Evolutionary conservation across 2,329 filamentous ascomycete species (phyloP).

Genomic region (Penicillium nordicum): DNA sequence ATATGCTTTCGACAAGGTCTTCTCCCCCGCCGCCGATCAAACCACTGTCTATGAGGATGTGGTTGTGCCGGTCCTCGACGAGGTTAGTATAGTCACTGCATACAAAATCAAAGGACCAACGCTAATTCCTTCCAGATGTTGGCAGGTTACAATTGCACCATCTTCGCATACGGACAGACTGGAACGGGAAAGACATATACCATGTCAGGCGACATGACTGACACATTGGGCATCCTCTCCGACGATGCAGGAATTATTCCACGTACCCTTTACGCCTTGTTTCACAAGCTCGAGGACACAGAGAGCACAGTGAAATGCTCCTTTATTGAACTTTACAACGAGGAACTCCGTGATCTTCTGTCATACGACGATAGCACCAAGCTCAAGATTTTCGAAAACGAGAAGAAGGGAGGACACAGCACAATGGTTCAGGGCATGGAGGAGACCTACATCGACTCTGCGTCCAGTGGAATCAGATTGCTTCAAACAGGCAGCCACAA

Average conservation of each 20-base stretch:
- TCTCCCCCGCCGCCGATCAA: slow-evolving; percentile 91
- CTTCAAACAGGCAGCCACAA: slow-evolving; percentile 87
- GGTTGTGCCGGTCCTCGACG: slow-evolving; percentile 85
- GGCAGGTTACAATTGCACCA: slow-evolving; percentile 93
- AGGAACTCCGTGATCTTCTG: slow-evolving; percentile 88
- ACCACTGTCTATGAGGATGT: slow-evolving; percentile 93
- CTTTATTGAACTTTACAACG: slow-evolving; percentile 98
- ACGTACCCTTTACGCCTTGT: slow-evolving; percentile 80
- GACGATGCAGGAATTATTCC: slow-evolving; percentile 95
- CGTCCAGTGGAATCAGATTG: slow-evolving; percentile 80
- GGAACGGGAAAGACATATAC: slow-evolving; percentile 99
- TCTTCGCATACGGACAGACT: slow-evolving; percentile 97
- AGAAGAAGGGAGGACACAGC: slow-evolving; percentile 71
- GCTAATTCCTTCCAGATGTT: slow-evolving; percentile 64
- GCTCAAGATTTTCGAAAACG: slow-evolving; percentile 91
- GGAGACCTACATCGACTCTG: slow-evolving; percentile 84
- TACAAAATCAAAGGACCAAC: not conserved
- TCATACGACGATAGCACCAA: slow-evolving; percentile 77
- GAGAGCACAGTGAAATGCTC: slow-evolving; percentile 95
- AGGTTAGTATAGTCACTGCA: slow-evolving; percentile 56
- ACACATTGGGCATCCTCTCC: slow-evolving; percentile 78
- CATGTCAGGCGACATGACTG: slow-evolving; percentile 96
- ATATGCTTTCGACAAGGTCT: slow-evolving; percentile 96
- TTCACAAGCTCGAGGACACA: slow-evolving; percentile 75
- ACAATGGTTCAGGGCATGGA: slow-evolving; percentile 98